Conservation (phyloP, 2,329 filamentous ascomycete species). For the Orbilia brochopaga region DNA sequence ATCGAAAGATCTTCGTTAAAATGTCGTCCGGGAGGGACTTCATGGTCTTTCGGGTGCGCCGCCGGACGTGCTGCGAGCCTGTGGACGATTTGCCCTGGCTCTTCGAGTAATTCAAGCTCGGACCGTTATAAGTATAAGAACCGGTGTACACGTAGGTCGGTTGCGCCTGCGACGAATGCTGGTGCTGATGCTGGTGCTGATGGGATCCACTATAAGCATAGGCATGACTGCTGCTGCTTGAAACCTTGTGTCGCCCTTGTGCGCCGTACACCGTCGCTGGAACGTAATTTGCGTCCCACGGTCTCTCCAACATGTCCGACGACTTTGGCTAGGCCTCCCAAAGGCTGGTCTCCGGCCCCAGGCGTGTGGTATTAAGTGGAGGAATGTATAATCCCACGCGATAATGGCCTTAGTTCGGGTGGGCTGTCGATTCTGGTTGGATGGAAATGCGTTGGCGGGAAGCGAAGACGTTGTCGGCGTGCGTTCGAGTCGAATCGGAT, state of each 20-base stretch:
- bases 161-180: slow-evolving; percentile 50
- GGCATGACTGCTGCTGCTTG: slow-evolving; percentile 47
- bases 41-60: slow-evolving; percentile 45
- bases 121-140: slow-evolving; percentile 38
- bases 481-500: background rate
- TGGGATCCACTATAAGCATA: slow-evolving; percentile 33
- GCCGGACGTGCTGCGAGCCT: slow-evolving; percentile 43
- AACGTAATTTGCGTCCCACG: slow-evolving; percentile 51
- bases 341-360: slow-evolving; percentile 36
- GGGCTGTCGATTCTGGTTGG: slow-evolving; percentile 17
- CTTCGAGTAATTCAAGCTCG: slow-evolving; percentile 44
- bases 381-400: slow-evolving; percentile 4
- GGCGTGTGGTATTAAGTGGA: slow-evolving; percentile 13
- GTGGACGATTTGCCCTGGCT: slow-evolving; percentile 49
- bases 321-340: slow-evolving; percentile 23
- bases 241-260: slow-evolving; percentile 50
- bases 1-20: slow-evolving; percentile 48
- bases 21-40: slow-evolving; percentile 44
- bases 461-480: slow-evolving; percentile 5
- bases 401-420: slow-evolving; percentile 2
- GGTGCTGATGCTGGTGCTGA: slow-evolving; percentile 13
- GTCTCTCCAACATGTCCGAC: slow-evolving; percentile 51
- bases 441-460: slow-evolving; percentile 41
- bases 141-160: slow-evolving; percentile 30
- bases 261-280: slow-evolving; percentile 50